These are phyloP conservation scores for Dissophora ornata DNA, from an alignment of 192 early-diverging fungal genomes.

Conservation along the genomic window DNA sequence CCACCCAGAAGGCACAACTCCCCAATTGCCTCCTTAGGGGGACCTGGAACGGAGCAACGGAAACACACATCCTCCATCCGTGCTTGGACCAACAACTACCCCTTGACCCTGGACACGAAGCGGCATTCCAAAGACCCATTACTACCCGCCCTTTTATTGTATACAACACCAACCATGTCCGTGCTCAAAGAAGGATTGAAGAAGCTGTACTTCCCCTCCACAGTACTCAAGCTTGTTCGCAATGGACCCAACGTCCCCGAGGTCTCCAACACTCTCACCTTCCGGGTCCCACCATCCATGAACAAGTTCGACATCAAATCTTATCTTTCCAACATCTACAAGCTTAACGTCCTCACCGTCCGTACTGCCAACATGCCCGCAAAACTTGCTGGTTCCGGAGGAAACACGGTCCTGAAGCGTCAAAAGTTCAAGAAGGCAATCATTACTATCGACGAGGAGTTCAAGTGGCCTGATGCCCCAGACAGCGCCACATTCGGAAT, in stretches of 20 bases:
- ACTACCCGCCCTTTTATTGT: no score
- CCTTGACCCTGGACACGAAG: no score
- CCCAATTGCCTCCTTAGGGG: background rate
- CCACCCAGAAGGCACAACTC: no score
- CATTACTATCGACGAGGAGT: conserved; percentile 63
- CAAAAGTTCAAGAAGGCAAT: conserved; percentile 71
- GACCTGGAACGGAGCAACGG: no score
- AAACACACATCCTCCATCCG: no score
- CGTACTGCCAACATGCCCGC: conserved; percentile 92
- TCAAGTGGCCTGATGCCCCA: conserved; percentile 60
- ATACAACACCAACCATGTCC: conserved; percentile 41
- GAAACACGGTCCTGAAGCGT: conserved; percentile 36
- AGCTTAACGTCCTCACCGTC: conserved; percentile 83
- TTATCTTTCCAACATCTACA: conserved; percentile 87
- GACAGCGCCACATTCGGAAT: conserved; percentile 56
- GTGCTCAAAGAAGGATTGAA: conserved; percentile 53
- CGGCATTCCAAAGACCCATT: no score
- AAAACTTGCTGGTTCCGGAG: conserved; percentile 55
- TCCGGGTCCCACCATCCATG: conserved; percentile 86
- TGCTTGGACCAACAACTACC: no score
- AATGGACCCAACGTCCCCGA: conserved; percentile 74
- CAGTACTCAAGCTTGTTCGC: conserved; percentile 84
- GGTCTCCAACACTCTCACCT: conserved; percentile 84
- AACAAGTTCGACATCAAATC: conserved; percentile 96
- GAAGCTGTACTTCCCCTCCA: conserved; percentile 89